Evolutionary conservation across 805 yeast genomes (phyloP), one percentile per base, ranked within the genome.

Genomic region (Yarrowia sp.): DNA sequence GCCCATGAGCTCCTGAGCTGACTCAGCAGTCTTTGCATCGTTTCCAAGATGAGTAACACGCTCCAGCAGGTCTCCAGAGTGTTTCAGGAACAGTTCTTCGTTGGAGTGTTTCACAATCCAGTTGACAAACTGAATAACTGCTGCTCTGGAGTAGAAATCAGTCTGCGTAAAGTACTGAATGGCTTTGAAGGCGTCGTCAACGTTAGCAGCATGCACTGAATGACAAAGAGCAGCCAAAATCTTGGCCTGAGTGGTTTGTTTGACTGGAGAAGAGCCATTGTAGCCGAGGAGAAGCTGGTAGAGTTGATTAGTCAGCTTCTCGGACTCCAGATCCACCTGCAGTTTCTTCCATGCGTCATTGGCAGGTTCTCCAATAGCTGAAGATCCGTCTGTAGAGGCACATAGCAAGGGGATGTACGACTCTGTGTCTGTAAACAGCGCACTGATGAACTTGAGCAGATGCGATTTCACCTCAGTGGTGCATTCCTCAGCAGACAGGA

Each of bases 1-100:
- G 1, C 96, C 95, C 30, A 93, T 76, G 0, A 96, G 87, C 74
- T 91, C 97, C 73, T 91, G 93, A 71, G 90, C 64, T 13, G 64
- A 42, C 64, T 58, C 64, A 1, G 64, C 64, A 9, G 53, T 46
- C 24, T 46, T 46, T 20, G 55, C 55, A 12, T 61, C 55, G 24
- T 36, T 46, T 15, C 66, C 66, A 2, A 61, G 55, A 15, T 46
- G 55, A 6, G 66, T 61, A 12, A 46, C 53, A 6, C 55, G 53
- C 10, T 61, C 55, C 7, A 61, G 46, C 2, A 61, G 46, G 24
- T 61, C 55, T 4, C 46, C 44, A 39, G 66, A 61, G 55, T 46
- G 66, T 2, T 13, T 8, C 13, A 47, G 24, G 9, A 67, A 66
- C n/a, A 64, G 33, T 17, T 61, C 43, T 17, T 67, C 63, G 13